These are phyloP conservation scores for Alternaria sp. DNA, from an alignment of 2,329 filamentous ascomycete genomes.

Conservation along the genomic window DNA sequence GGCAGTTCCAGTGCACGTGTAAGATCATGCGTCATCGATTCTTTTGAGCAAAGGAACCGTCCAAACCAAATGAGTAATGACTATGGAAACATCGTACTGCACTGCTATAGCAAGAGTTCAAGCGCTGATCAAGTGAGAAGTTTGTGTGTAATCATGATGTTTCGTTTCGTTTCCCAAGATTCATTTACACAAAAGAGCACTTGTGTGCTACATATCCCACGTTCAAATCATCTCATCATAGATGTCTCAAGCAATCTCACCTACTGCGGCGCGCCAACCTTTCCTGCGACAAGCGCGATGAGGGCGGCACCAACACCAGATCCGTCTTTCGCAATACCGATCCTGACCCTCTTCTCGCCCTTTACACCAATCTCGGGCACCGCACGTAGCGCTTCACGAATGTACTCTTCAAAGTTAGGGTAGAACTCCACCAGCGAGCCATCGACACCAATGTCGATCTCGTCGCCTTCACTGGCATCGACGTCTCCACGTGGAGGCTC, in stretches of 20 bases:
- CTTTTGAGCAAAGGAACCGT: neutral
- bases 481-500: slow-evolving; percentile 44
- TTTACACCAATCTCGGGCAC: slow-evolving; percentile 78
- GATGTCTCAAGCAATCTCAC: neutral
- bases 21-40: slow-evolving; percentile 2
- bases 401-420: slow-evolving; percentile 87
- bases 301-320: slow-evolving; percentile 94
- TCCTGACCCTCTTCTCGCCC: slow-evolving; percentile 86
- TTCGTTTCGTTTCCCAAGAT: neutral
- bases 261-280: slow-evolving; percentile 44
- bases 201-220: neutral
- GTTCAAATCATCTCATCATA: neutral
- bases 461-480: slow-evolving; percentile 64
- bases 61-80: neutral
- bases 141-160: neutral
- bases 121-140: neutral
- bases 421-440: slow-evolving; percentile 96
- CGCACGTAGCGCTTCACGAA: slow-evolving; percentile 79
- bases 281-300: slow-evolving; percentile 87
- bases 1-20: neutral
- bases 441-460: slow-evolving; percentile 92
- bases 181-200: slow-evolving; percentile 5
- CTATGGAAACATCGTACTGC: neutral
- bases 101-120: neutral
- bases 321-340: slow-evolving; percentile 96